Conservation (phyloP, 1,284 basidiomycete species). For the Ganoderma multipileum region DNA sequence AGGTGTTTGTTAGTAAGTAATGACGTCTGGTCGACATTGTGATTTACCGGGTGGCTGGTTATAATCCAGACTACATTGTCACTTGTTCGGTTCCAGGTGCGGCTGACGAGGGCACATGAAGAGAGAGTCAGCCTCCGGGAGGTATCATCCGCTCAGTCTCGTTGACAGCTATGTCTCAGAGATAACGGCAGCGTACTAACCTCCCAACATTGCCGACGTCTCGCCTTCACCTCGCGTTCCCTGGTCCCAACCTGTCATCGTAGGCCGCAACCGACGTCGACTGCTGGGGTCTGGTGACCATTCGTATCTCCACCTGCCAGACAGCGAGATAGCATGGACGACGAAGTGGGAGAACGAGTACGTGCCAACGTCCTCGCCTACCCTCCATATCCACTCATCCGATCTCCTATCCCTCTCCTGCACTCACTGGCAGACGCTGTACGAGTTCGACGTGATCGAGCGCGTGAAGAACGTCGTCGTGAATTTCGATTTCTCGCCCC, state of each 20-base stretch:
- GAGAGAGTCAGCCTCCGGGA: neutral
- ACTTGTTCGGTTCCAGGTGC: slow-evolving; percentile 12
- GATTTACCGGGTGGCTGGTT: neutral
- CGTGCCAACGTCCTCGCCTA: neutral
- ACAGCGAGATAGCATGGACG: slow-evolving; percentile 15
- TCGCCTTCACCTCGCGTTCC: neutral
- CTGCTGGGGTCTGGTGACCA: neutral
- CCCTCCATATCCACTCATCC: neutral
- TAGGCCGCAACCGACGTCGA: neutral
- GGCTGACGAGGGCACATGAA: slow-evolving; percentile 18
- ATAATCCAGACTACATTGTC: neutral
- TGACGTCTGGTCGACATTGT: neutral
- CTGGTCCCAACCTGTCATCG: neutral
- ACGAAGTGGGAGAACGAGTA: slow-evolving; percentile 21
- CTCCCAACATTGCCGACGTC: neutral
- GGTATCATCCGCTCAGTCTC: neutral
- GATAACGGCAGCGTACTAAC: neutral
- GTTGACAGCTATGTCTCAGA: neutral
- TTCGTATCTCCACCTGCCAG: neutral
- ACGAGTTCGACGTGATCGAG: slow-evolving; percentile 22
- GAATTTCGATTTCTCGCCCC: slow-evolving; percentile 9
- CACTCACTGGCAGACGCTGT: slow-evolving; percentile 13
- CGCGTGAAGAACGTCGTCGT: slow-evolving; percentile 18
- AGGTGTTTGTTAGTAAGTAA: neutral
- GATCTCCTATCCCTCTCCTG: neutral